phyloP scores from a whole-genome alignment of 352 stramenopile genomes.

The Phytophthora brassicae region DNA sequence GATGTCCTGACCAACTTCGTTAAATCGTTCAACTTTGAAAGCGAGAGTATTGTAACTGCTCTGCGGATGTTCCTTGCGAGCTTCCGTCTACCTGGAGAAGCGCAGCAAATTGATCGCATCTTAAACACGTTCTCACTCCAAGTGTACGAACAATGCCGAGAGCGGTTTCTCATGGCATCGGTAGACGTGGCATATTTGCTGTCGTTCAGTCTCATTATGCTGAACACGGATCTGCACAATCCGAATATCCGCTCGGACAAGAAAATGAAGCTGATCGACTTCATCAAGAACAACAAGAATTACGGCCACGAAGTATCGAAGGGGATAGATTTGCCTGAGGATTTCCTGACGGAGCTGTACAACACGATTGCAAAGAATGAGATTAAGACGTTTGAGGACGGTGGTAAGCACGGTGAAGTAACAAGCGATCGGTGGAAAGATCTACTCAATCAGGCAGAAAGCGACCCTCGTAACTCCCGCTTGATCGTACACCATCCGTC shows the following conservation, averaged over 20 bases:
- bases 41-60: constrained; percentile 67
- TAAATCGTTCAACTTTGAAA: constrained; percentile 80
- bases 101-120: constrained; percentile 89
- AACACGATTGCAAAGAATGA: constrained; percentile 69
- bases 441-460: constrained; percentile 71
- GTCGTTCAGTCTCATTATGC: constrained; percentile 90
- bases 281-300: constrained; percentile 90
- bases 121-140: constrained; percentile 85
- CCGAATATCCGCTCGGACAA: constrained; percentile 81
- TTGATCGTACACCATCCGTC: constrained; percentile 62
- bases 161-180: constrained; percentile 84
- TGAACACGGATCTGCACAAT: constrained; percentile 89
- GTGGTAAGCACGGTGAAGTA: constrained; percentile 73
- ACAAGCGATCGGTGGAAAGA: constrained; percentile 83
- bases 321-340: constrained; percentile 61
- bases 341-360: constrained; percentile 80
- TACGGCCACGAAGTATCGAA: constrained; percentile 87
- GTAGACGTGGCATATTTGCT: constrained; percentile 90
- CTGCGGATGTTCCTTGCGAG: constrained; percentile 85
- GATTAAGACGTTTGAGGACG: constrained; percentile 85
- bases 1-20: constrained; percentile 77
- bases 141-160: constrained; percentile 84
- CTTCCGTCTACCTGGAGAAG: constrained; percentile 84
- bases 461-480: constrained; percentile 52
- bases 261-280: constrained; percentile 87